Evolutionary conservation across 129 eudicot species (phyloP), one percentile per base, ranked within the genome.

Genomic region (Solidago caesia): DNA sequence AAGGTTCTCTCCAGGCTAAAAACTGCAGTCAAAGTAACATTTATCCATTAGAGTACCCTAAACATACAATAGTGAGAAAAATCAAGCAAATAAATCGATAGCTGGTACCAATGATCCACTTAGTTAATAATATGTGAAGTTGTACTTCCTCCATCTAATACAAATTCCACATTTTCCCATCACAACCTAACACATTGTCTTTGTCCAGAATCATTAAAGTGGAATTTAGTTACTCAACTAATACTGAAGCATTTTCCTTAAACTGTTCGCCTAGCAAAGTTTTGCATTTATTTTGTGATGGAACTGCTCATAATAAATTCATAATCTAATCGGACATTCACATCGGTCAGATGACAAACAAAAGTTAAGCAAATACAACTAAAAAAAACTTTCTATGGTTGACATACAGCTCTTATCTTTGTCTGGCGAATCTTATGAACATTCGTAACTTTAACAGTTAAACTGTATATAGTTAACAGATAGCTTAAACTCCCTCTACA

Each of bases 1-100:
- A 94, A 94, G 72, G 93, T 91, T 75, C 84, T 87, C 89, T 94
- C 99, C 93, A 94, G 77, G 87, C 84, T 85, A 81, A 94, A 94
- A 52, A 73, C 99, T 94, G 93, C 93, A 88, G 21, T 76, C 71
- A 66, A 77, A 70, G 14, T 58, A 55, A 25, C 72, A 47, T 7
- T 67, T 49, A 64, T 70, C 64, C 71, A 65, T 83, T 74, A 74
- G 71, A 33, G 26, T 62, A 6, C 21, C 12, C 16, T 43, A 6
- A 15, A 70, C 60, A 7, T 5, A 53, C 6, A 53, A 53, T 53
- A 53, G 59, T 53, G 5, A n/a, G 51, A 44, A 53, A 53, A 67
- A 44, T 26, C 70, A 44, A 12, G 57, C 39, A 33, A 33, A 33
- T 33, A 33, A 33, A 33, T 33, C 27, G 58, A 44, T 39, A 73